These are phyloP conservation scores for Trichoderma erinaceum DNA, from an alignment of 495 filamentous ascomycete genomes.

Conservation along the genomic window DNA sequence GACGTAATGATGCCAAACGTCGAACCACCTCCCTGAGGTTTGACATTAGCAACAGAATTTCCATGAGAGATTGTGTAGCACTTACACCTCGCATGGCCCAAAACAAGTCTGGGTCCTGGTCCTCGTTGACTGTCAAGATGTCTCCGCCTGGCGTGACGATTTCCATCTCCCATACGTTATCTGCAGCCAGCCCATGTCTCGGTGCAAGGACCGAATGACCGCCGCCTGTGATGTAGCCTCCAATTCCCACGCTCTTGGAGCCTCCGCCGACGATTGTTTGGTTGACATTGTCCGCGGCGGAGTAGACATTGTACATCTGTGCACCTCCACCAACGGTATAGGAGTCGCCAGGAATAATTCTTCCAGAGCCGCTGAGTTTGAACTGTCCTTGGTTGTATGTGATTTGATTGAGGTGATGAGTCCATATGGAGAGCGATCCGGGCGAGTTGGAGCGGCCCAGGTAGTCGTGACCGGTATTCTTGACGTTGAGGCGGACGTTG, in stretches of 20 bases:
- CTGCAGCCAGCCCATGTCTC: conserved; percentile 54
- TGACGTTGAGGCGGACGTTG: conserved; percentile 56
- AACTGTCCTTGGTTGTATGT: conserved; percentile 32
- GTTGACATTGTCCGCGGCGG: conserved; percentile 26
- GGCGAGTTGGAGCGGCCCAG: conserved; percentile 47
- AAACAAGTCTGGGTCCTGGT: conserved; percentile 55
- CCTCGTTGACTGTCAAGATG: conserved; percentile 48
- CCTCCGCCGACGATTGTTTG: conserved; percentile 33
- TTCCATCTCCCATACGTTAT: conserved; percentile 57
- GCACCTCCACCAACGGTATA: conserved; percentile 36
- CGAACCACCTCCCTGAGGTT: conserved; percentile 50
- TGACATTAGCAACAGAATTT: background rate
- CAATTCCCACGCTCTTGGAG: conserved; percentile 28
- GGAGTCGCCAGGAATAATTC: conserved; percentile 28
- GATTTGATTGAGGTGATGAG: conserved; percentile 36
- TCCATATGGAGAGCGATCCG: conserved; percentile 49
- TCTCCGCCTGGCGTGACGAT: conserved; percentile 52
- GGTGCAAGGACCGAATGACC: conserved; percentile 53
- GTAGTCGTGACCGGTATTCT: conserved; percentile 58
- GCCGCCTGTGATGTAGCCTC: conserved; percentile 56
- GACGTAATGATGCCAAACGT: conserved; percentile 59
- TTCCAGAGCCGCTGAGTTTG: conserved; percentile 32
- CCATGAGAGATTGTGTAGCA: background rate
- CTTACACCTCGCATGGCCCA: conserved; percentile 59
- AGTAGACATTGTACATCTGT: conserved; percentile 33